phyloP scores from a whole-genome alignment of 257 asterid genomes.

The Ocimum tenuiflorum region DNA sequence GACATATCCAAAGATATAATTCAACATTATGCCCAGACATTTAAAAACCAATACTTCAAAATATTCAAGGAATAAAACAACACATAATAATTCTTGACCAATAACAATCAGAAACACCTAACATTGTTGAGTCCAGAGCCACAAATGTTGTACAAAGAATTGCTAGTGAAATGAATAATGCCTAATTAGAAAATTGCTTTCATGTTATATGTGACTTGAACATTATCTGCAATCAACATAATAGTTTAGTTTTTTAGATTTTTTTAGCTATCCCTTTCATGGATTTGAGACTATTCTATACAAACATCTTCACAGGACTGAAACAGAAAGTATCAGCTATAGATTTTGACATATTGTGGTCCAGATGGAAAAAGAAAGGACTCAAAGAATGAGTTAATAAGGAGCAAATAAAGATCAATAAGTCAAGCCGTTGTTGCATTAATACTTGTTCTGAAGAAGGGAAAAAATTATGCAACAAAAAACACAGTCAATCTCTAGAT shows the following conservation, averaged over 20 bases:
- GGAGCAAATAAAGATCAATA: background rate
- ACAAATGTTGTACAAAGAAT: background rate
- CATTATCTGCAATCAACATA: background rate
- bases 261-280: background rate
- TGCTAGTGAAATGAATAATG: background rate
- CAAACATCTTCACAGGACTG: background rate
- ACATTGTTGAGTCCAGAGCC: background rate
- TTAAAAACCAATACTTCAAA: background rate
- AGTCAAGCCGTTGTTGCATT: no score
- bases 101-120: background rate
- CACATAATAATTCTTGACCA: background rate
- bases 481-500: no score
- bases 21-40: background rate
- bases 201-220: background rate
- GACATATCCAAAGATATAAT: background rate
- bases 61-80: slow-evolving; percentile 2
- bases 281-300: background rate
- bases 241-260: background rate
- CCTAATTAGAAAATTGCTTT: background rate
- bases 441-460: no score
- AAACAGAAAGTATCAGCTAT: background rate
- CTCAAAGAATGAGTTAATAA: background rate
- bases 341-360: background rate
- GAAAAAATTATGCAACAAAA: no score
- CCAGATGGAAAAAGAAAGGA: background rate